Evolutionary conservation across 441 rosid genomes (phyloP).

Genomic region (Erysimum pusillum): DNA sequence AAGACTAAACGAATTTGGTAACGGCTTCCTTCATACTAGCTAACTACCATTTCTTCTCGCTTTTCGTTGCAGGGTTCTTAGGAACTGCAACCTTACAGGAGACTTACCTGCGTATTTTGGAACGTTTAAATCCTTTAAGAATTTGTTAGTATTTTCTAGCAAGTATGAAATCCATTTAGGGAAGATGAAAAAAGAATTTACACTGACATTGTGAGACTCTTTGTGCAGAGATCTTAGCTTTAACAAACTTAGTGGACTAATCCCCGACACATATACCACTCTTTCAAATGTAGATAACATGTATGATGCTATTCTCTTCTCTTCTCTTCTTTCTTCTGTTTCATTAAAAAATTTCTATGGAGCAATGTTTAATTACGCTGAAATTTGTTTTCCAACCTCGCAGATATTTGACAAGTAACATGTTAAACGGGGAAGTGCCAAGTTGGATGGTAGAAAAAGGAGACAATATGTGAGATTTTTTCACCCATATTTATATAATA

Average conservation of each 20-base stretch:
- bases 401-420: slow-evolving; percentile 68
- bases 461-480: slow-evolving; percentile 52
- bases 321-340: slow-evolving; percentile 25
- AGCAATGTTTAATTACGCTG: too few species aligned
- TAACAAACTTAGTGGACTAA: slow-evolving; percentile 65
- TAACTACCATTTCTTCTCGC: neutral
- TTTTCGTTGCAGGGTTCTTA: slow-evolving; percentile 54
- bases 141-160: slow-evolving; percentile 71
- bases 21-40: slow-evolving; percentile 10
- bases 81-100: slow-evolving; percentile 69
- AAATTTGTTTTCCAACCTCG: neutral
- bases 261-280: slow-evolving; percentile 48
- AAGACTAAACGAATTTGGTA: neutral
- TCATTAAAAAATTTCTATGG: neutral
- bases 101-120: slow-evolving; percentile 55
- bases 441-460: slow-evolving; percentile 49
- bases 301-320: too few species aligned
- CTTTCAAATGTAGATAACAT: slow-evolving; percentile 34
- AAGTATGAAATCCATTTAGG: too few species aligned
- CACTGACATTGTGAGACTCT: slow-evolving; percentile 32
- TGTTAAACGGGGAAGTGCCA: slow-evolving; percentile 59
- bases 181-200: neutral
- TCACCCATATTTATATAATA: neutral
- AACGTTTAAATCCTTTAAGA: slow-evolving; percentile 23
- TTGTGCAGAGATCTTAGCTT: slow-evolving; percentile 76